Percentiles rank a stretch among this genome's conserved stretches.
Evolutionary conservation across 805 yeast species (phyloP).

Genomic region (Millerozyma acaciae): DNA sequence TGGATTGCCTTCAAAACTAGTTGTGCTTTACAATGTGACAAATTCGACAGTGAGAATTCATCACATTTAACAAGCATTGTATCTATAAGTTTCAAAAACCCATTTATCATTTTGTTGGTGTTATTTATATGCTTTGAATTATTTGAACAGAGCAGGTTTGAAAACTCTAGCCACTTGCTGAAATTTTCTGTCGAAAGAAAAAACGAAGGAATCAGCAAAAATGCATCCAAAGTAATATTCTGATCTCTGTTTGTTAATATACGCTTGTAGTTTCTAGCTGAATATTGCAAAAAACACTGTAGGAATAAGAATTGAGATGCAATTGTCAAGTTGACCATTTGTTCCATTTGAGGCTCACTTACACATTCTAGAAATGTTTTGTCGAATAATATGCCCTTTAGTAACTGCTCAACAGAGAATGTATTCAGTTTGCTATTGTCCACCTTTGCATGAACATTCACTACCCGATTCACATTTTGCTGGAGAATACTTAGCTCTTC

Average conservation of each 20-base stretch:
- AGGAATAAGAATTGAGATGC: slow-evolving; percentile 28
- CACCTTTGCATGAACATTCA: slow-evolving; percentile 5
- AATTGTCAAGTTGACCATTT: slow-evolving; percentile 11
- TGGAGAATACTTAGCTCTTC: slow-evolving; percentile 12
- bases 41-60: too few relatives aligned
- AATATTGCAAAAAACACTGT: slow-evolving; percentile 22
- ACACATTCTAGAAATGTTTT: slow-evolving; percentile 4
- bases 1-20: slow-evolving; percentile 12
- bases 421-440: not conserved
- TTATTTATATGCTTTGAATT: slow-evolving; percentile 17
- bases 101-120: slow-evolving; percentile 20
- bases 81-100: slow-evolving; percentile 23
- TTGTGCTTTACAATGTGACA: slow-evolving; percentile 6
- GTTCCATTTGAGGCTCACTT: not conserved
- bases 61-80: too few relatives aligned
- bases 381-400: slow-evolving; percentile 10
- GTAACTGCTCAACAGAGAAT: slow-evolving; percentile 1
- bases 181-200: slow-evolving; percentile 18
- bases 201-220: slow-evolving; percentile 13
- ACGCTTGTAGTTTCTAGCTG: slow-evolving; percentile 15
- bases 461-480: slow-evolving; percentile 9
- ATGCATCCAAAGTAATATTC: slow-evolving; percentile 7
- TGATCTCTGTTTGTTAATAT: slow-evolving; percentile 9
- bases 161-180: slow-evolving; percentile 18
- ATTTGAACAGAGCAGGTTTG: slow-evolving; percentile 6